Base-by-base conservation (phyloP, 192 early-diverging fungal genomes). In the Geranomyces variabilis region DNA sequence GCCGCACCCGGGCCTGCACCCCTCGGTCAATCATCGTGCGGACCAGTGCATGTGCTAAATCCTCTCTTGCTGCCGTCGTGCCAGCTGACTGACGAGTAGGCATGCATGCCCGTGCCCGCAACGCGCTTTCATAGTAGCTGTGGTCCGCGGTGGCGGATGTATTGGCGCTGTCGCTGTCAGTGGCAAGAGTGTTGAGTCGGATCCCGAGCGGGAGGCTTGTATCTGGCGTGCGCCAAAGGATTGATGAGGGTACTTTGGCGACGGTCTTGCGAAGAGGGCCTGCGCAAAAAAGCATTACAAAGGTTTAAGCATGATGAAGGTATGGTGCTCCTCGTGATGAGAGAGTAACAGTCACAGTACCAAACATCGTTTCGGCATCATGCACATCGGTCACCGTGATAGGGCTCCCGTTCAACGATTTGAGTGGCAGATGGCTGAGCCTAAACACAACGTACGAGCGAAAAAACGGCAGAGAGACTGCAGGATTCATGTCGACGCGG, bases 371-470 rank as follows among this genome's bases (percentile, higher is more conserved):
- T 30, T 72, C 47, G 6, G 74, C 66, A 69, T 71, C 73, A 28
- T 72, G 57, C 30, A 57, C 30, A 46, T 75, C 70, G 0, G 30
- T 45, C 17, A 33, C 47, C 5, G 67, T 73, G 31, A 81, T 56
- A 19, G 30, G 53, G 13, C 49, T 43, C 13, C 73, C 71, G 53
- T 71, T 63, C 30, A 80, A 36, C 1, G 17, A n/a, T 56, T 71
- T 75, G 30, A 80, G 55, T 19, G 63, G 63, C 7, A 77, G 64
- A 28, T 74, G 71, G 26, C 69, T 43, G 21, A 81, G 41, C 22
- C 77, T 65, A 55, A 68, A 77, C 21, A 81, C 9, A 1, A 73
- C 41, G 43, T 81, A 81, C n/a, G 24, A 56, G n/a, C 75, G 55
- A 47, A 76, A 81, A 19, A 76, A 63, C 29, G 69, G 71, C 0